Percentiles rank a stretch among this genome's conserved stretches.
These are phyloP conservation scores for Cutaneotrichosporon daszewskae DNA, from an alignment of 1,284 basidiomycete species.

Conservation along the genomic window DNA sequence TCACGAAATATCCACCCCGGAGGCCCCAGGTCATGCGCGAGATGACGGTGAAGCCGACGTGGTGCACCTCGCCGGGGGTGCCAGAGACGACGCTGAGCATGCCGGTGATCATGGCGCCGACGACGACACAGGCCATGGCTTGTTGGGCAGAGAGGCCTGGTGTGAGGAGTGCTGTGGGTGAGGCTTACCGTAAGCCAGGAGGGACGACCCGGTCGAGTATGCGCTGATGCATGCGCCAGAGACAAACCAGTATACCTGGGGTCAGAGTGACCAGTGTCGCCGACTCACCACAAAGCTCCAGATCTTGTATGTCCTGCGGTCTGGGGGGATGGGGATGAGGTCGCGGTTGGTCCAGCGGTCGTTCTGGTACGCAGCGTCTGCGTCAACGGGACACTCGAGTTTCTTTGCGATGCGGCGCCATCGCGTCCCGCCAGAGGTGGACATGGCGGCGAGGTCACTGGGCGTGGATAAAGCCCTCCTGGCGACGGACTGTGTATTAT, in stretches of 20 bases:
- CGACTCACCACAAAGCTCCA: slow-evolving; percentile 19
- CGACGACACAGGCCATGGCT: slow-evolving; percentile 25
- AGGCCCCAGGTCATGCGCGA: slow-evolving; percentile 28
- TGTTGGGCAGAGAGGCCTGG: slow-evolving; percentile 27
- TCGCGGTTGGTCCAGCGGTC: slow-evolving; percentile 33
- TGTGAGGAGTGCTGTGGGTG: background rate
- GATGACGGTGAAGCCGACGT: slow-evolving; percentile 30
- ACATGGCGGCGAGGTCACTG: no score
- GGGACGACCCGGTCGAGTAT: slow-evolving; percentile 23
- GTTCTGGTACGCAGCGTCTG: slow-evolving; percentile 20
- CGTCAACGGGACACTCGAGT: slow-evolving; percentile 26
- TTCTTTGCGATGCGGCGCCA: slow-evolving; percentile 5
- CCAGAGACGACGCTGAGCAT: slow-evolving; percentile 20
- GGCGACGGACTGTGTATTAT: no score
- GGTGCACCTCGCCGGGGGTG: slow-evolving; percentile 25
- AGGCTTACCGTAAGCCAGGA: slow-evolving; percentile 32
- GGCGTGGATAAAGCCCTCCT: no score
- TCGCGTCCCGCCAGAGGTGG: no score
- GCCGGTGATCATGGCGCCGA: slow-evolving; percentile 27
- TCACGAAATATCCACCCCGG: slow-evolving; percentile 25
- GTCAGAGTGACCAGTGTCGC: background rate
- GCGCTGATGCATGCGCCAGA: slow-evolving; percentile 29
- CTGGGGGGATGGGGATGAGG: slow-evolving; percentile 31
- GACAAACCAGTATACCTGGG: slow-evolving; percentile 25
- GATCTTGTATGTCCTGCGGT: slow-evolving; percentile 27